A percentile compares a stretch with the other conserved stretches of the same genome.
Conservation (phyloP, 345 rosid species). For the Lagerstroemia speciosa region DNA sequence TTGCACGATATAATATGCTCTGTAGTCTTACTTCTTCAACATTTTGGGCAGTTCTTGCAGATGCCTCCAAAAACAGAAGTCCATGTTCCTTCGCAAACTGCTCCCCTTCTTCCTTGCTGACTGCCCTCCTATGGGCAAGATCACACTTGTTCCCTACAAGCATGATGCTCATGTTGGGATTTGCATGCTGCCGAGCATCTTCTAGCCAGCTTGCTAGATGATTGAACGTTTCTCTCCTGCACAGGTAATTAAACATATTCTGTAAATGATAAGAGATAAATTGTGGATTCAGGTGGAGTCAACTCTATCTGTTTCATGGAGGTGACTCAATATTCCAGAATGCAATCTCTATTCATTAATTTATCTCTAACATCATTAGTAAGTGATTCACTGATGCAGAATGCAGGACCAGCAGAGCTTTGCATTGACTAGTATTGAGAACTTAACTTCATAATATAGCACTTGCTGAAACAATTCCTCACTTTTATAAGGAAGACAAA, state of each 20-base stretch:
- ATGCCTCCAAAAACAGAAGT: constrained; percentile 84
- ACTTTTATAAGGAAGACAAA: too few relatives aligned
- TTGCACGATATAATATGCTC: not conserved
- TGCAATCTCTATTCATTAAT: not conserved
- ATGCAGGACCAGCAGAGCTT: not conserved
- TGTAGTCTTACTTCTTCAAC: constrained; percentile 74
- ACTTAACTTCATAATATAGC: not conserved
- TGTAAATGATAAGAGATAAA: not conserved
- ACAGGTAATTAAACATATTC: not conserved
- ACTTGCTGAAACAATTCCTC: too few relatives aligned
- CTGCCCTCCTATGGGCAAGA: constrained; percentile 86
- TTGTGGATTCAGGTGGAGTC: not conserved
- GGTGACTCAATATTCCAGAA: not conserved
- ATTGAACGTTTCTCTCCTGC: constrained; percentile 95
- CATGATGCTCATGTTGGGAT: constrained; percentile 93
- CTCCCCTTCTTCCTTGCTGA: constrained; percentile 96
- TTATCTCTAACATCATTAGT: not conserved
- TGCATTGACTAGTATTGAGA: not conserved
- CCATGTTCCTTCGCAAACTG: constrained; percentile 96
- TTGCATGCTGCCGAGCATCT: constrained; percentile 98
- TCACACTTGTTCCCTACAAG: constrained; percentile 87
- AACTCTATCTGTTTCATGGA: not conserved
- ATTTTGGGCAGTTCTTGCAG: constrained; percentile 96
- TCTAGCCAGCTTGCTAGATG: constrained; percentile 97
- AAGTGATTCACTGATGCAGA: not conserved